Conservation (phyloP, 345 rosid species). For the Acer negundo region DNA sequence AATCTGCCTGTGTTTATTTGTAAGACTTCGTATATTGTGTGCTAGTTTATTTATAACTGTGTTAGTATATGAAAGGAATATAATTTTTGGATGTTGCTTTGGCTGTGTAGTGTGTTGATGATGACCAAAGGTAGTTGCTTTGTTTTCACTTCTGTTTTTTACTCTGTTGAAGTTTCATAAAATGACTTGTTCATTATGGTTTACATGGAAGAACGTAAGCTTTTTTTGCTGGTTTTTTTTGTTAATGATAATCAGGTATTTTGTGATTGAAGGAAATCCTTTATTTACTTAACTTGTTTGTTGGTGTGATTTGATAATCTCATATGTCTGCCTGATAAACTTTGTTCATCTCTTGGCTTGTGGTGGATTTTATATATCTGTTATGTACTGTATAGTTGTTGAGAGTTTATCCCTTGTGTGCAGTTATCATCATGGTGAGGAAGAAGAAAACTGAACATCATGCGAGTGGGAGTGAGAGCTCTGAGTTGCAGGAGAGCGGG, state of each 20-base stretch:
- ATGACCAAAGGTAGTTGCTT: background rate
- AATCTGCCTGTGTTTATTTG: background rate
- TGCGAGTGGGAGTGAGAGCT: conserved; percentile 65
- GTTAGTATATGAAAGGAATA: background rate
- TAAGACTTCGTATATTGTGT: background rate
- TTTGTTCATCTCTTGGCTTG: background rate
- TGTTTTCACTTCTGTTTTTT: background rate
- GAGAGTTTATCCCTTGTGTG: background rate
- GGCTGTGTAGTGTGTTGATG: background rate
- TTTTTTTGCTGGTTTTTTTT: too few species aligned
- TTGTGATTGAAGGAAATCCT: background rate
- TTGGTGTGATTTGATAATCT: background rate
- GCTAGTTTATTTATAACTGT: background rate
- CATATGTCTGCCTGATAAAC: background rate
- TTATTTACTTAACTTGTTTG: background rate
- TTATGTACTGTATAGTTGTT: background rate
- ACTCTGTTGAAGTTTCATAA: too few species aligned
- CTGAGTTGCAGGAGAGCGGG: conserved; percentile 56
- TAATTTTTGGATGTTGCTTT: background rate
- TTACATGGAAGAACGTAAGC: background rate
- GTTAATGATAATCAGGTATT: background rate
- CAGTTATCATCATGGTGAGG: conserved; percentile 62
- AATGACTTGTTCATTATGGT: background rate
- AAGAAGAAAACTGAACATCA: conserved; percentile 70
- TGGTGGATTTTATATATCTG: background rate